Conservation (phyloP, 306 rosid genomes). For the Gleditsia sinensis region DNA sequence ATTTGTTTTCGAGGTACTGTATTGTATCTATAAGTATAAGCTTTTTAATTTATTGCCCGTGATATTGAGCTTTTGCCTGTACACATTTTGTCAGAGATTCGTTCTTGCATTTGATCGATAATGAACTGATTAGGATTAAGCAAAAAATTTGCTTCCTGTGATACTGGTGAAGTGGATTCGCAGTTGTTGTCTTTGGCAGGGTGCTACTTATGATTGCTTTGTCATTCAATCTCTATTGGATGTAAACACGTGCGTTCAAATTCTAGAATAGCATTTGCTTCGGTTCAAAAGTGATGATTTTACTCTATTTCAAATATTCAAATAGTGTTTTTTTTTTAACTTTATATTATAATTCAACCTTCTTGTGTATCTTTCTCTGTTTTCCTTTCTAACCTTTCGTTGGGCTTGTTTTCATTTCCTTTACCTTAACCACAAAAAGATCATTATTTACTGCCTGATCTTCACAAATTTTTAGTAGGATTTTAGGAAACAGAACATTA, state of each 20-base stretch:
- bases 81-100: neutral
- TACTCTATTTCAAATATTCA: neutral
- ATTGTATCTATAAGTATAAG: neutral
- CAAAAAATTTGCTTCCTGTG: neutral
- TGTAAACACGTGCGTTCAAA: neutral
- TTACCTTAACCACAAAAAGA: neutral
- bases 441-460: neutral
- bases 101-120: neutral
- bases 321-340: neutral
- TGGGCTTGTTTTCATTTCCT: neutral
- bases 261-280: neutral
- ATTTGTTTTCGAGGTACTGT: conserved; percentile 82
- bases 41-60: neutral
- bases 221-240: neutral
- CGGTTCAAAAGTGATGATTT: neutral
- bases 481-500: conserved; percentile 1
- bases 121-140: neutral
- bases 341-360: neutral
- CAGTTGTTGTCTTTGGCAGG: neutral
- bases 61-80: neutral
- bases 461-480: neutral
- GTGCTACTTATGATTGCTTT: neutral
- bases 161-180: neutral
- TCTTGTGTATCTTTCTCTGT: neutral
- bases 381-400: neutral